Base-by-base conservation (phyloP, 352 stramenopile genomes). In the Aphanomyces euteiches region DNA sequence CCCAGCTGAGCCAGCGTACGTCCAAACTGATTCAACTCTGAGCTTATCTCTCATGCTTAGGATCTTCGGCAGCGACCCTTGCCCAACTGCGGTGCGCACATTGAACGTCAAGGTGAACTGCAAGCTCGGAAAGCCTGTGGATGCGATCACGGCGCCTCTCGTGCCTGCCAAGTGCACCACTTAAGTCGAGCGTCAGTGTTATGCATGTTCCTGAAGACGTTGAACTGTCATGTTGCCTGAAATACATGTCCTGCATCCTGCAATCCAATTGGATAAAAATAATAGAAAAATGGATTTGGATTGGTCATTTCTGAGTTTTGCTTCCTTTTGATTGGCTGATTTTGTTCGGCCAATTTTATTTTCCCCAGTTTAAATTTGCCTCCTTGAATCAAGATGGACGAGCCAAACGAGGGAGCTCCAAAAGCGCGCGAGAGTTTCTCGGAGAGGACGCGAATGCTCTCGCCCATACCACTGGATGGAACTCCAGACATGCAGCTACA, bases 51-150 rank as follows among this genome's bases (percentile, higher is more conserved):
- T 61, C 2, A 3, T n/a, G 37, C 38, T 66, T 66, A 66, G 57
- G 38, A 66, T 68, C 60, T 68, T 68, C n/a, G 50, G 50, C 5
- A 37, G 8, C 4, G 60, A 68, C 47, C 60, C 60, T 19, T 68
- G 60, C 47, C 21, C 40, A 19, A 37, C 39, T 21, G 36, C 38
- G 12, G 10, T 47, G 19, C 34, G 40, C 21, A n/a, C 60, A 36
- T 21, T 68, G 21, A 45, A 39, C 5, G 43, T 45, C 37, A 54
- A 68, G 13, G 60, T 68, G 21, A 68, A 39, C 8, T 68, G 60
- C 60, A 68, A 56, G 43, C 60, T 50, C 4, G 60, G 60, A 10
- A 7, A 12, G 43, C 21, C 34, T 19, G n/a, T 21, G 47, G 47
- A 63, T 2, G 47, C 38, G 5, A 5, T 68, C 38, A 50, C 21